A percentile compares a stretch with the other conserved stretches of the same genome.
Conservation (phyloP, 2,329 filamentous ascomycete species). For the Trichoderma arundinaceum region DNA sequence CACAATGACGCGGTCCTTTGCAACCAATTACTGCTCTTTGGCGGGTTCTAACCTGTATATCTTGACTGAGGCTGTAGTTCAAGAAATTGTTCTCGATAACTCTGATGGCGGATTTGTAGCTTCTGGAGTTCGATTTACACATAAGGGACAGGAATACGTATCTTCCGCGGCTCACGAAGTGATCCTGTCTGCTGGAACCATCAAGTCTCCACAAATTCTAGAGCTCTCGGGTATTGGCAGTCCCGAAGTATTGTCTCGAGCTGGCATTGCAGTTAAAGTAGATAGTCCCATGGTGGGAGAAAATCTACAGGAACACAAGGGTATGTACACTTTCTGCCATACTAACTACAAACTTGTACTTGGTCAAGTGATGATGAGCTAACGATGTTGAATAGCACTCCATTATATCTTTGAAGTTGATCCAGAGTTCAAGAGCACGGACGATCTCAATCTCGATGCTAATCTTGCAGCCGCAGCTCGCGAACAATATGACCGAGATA, state of each 20-base stretch:
- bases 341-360: slow-evolving; percentile 12
- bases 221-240: slow-evolving; percentile 67
- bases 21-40: slow-evolving; percentile 51
- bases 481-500: slow-evolving; percentile 42
- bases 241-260: slow-evolving; percentile 43
- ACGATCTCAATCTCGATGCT: slow-evolving; percentile 46
- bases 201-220: slow-evolving; percentile 63
- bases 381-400: slow-evolving; percentile 43
- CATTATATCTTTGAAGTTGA: slow-evolving; percentile 54
- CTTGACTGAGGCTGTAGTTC: slow-evolving; percentile 41
- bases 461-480: slow-evolving; percentile 41
- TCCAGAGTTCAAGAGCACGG: slow-evolving; percentile 47
- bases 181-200: slow-evolving; percentile 63
- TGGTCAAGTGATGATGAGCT: background rate
- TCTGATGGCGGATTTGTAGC: slow-evolving; percentile 35
- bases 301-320: slow-evolving; percentile 56
- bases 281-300: slow-evolving; percentile 54
- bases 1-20: slow-evolving; percentile 56
- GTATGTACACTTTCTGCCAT: slow-evolving; percentile 37
- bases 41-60: slow-evolving; percentile 51
- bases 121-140: slow-evolving; percentile 44
- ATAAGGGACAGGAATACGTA: slow-evolving; percentile 45
- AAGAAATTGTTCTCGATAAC: slow-evolving; percentile 40
- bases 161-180: slow-evolving; percentile 57
- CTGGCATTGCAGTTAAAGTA: slow-evolving; percentile 48